These are phyloP conservation scores for Protostelium mycophagum DNA, from an alignment of 78 protist species.

Conservation along the genomic window DNA sequence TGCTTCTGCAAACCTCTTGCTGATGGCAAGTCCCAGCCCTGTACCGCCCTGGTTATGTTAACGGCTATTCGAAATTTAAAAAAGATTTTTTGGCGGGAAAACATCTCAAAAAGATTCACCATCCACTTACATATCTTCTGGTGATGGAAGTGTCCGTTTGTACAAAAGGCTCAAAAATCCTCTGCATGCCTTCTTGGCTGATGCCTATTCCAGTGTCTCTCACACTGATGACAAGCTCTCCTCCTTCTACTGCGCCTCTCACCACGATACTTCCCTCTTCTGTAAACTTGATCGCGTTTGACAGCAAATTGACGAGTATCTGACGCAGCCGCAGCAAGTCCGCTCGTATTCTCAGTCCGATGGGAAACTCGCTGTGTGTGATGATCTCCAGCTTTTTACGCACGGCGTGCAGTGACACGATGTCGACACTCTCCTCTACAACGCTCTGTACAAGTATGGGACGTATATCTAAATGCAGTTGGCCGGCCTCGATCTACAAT, in stretches of 20 bases:
- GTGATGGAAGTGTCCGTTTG: too few species aligned
- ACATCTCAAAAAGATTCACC: too few species aligned
- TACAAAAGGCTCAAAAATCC: too few species aligned
- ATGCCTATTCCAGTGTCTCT: too few species aligned
- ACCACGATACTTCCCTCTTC: neutral
- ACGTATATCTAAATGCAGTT: neutral
- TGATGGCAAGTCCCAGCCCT: neutral
- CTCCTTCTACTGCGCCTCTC: too few species aligned
- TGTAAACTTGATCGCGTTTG: neutral
- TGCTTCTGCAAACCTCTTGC: neutral
- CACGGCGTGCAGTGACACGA: neutral
- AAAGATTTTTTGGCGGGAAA: too few species aligned
- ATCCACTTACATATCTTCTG: too few species aligned
- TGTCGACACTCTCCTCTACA: neutral
- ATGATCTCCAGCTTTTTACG: neutral
- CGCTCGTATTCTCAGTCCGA: neutral
- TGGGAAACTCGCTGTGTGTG: neutral
- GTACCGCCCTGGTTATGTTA: neutral
- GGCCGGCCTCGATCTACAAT: neutral
- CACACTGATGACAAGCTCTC: too few species aligned
- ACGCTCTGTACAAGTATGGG: neutral
- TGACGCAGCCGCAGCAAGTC: neutral
- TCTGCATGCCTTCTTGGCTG: too few species aligned
- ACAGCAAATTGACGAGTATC: neutral
- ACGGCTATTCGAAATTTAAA: neutral